These are phyloP conservation scores for Tetrapisispora pingtungensis DNA, from an alignment of 805 yeast species.

Conservation along the genomic window DNA sequence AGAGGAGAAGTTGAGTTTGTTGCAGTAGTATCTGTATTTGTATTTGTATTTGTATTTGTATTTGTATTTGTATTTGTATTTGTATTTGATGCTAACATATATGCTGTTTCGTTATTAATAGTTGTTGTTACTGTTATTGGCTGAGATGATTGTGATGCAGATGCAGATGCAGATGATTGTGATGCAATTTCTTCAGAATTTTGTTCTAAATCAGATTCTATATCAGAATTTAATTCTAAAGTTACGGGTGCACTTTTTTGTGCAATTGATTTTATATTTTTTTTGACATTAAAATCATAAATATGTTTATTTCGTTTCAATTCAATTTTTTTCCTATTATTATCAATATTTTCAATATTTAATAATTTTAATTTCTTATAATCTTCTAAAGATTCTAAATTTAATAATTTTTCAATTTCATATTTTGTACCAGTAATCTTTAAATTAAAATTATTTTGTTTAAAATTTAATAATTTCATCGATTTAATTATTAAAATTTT, in stretches of 20 bases:
- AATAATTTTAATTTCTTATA: not conserved
- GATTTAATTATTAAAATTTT: not conserved
- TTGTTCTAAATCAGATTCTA: too few species aligned
- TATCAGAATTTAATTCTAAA: too few species aligned
- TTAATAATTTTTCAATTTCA: slow-evolving; percentile 1
- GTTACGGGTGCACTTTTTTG: too few species aligned
- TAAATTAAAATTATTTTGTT: not conserved
- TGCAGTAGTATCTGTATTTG: too few species aligned
- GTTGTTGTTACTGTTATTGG: not conserved
- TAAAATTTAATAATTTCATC: not conserved
- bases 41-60: too few species aligned
- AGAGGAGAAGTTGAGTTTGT: too few species aligned
- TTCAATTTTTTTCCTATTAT: not conserved
- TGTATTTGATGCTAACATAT: not conserved
- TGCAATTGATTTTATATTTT: too few species aligned
- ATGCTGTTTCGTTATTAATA: too few species aligned
- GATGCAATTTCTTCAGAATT: not conserved
- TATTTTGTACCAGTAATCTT: not conserved
- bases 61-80: too few species aligned
- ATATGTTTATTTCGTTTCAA: not conserved
- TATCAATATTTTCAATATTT: not conserved
- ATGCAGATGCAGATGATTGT: not conserved
- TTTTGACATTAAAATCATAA: not conserved
- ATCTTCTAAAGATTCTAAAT: not conserved
- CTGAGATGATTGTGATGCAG: not conserved